A percentile compares a stretch with the other conserved stretches of the same genome.
These are phyloP conservation scores for Lachancea kluyveri DNA, from an alignment of 805 yeast genomes.

Conservation along the genomic window DNA sequence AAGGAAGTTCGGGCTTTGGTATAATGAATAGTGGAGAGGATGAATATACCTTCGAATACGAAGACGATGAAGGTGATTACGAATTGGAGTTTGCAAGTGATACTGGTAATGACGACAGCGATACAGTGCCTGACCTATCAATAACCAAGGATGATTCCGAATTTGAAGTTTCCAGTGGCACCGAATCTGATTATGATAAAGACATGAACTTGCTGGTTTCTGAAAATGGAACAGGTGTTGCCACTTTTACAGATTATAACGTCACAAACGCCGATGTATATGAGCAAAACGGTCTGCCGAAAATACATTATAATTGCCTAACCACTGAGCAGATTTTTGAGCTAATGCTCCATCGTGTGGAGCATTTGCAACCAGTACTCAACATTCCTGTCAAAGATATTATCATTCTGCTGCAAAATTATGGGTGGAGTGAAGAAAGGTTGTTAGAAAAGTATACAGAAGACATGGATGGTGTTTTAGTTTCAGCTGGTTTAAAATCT, in stretches of 20 bases:
- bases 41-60: not conserved
- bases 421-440: conserved; percentile 54
- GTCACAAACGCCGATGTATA: too few species aligned
- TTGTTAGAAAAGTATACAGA: conserved; percentile 51
- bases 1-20: too few species aligned
- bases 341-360: conserved; percentile 23
- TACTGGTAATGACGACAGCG: conserved; percentile 4
- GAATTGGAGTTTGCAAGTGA: conserved; percentile 8
- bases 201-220: too few species aligned
- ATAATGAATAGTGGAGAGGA: too few species aligned
- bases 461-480: conserved; percentile 32
- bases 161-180: conserved; percentile 1
- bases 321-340: conserved; percentile 31
- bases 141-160: conserved; percentile 2
- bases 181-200: not conserved
- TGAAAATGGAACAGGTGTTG: not conserved
- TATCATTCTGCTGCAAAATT: conserved; percentile 40
- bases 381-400: conserved; percentile 29
- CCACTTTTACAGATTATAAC: not conserved
- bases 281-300: conserved; percentile 8
- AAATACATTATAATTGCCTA: conserved; percentile 26
- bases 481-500: conserved; percentile 30
- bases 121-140: too few species aligned
- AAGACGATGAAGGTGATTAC: conserved; percentile 6
- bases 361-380: conserved; percentile 26